Evolutionary conservation across 352 stramenopile species (phyloP).

Genomic region (Globisporangium okanoganense): DNA sequence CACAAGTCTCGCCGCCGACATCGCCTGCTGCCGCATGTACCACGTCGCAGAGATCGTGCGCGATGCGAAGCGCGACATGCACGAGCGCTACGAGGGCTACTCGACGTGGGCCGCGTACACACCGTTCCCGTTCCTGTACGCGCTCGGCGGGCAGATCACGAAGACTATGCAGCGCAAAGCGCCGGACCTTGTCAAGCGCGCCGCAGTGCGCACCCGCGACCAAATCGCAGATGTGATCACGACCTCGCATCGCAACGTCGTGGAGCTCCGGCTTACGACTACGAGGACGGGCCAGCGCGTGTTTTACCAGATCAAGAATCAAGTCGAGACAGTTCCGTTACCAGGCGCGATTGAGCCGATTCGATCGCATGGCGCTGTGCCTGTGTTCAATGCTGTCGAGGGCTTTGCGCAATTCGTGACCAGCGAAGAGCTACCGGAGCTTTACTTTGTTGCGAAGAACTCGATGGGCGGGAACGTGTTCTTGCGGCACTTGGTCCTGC

Average conservation of each 20-base stretch:
- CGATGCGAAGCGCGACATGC: slow-evolving; percentile 75
- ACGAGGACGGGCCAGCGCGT: slow-evolving; percentile 55
- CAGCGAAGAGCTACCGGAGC: slow-evolving; percentile 75
- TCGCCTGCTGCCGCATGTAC: slow-evolving; percentile 43
- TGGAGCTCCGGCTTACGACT: slow-evolving; percentile 56
- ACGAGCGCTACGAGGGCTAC: slow-evolving; percentile 56
- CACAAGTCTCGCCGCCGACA: not conserved
- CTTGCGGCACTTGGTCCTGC: slow-evolving; percentile 63
- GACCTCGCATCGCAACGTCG: slow-evolving; percentile 42
- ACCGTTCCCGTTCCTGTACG: slow-evolving; percentile 72
- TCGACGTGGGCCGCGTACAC: slow-evolving; percentile 59
- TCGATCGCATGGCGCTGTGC: slow-evolving; percentile 52
- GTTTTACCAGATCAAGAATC: slow-evolving; percentile 67
- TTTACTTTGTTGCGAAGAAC: slow-evolving; percentile 86
- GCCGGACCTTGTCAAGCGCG: slow-evolving; percentile 70
- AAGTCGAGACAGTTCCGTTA: slow-evolving; percentile 44
- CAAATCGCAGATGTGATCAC: slow-evolving; percentile 53
- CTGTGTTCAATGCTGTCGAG: slow-evolving; percentile 64
- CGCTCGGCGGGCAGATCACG: slow-evolving; percentile 58
- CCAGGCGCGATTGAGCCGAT: slow-evolving; percentile 48
- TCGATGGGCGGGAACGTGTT: slow-evolving; percentile 65
- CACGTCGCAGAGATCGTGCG: slow-evolving; percentile 82
- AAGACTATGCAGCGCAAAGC: slow-evolving; percentile 74
- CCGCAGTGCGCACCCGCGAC: slow-evolving; percentile 60
- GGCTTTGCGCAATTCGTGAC: slow-evolving; percentile 74